A percentile compares a stretch with the other conserved stretches of the same genome.
Evolutionary conservation across 176 grass and related monocot species (phyloP).

Genomic region (Secale cereale): DNA sequence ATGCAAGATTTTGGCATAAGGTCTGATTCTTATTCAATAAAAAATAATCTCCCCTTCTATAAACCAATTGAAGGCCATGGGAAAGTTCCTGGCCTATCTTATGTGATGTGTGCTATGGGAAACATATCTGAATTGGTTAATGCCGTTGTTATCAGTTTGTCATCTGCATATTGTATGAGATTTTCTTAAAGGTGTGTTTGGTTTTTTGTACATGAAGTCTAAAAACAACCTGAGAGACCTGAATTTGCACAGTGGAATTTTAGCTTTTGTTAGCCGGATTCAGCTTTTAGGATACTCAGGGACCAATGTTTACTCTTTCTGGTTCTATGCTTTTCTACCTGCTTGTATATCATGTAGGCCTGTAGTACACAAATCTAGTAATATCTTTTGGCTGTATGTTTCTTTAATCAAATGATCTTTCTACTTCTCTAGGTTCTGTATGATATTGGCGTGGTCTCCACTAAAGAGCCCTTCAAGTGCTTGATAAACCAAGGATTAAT

Average conservation of each 20-base stretch:
- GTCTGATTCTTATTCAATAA: constrained; percentile 13
- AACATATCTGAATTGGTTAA: constrained; percentile 11
- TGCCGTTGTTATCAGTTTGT: not conserved
- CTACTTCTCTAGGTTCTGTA: constrained; percentile 74
- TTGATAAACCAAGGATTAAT: constrained; percentile 99
- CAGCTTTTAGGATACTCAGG: not conserved
- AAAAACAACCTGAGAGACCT: not conserved
- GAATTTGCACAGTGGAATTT: not conserved
- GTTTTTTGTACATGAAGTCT: not conserved
- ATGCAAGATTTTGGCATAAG: constrained; percentile 99
- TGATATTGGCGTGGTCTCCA: constrained; percentile 94
- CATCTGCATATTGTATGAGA: not conserved
- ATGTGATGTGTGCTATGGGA: not conserved
- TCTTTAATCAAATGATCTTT: constrained; percentile 36
- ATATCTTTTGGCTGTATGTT: not conserved
- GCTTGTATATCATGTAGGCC: not conserved
- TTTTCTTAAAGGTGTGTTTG: constrained; percentile 11
- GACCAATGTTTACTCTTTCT: not conserved
- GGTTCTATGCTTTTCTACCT: not conserved
- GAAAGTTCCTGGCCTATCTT: constrained; percentile 4
- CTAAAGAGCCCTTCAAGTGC: constrained; percentile 96
- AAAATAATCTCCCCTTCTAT: not conserved
- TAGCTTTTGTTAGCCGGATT: not conserved
- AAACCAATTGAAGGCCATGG: constrained; percentile 9
- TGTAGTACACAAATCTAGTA: not conserved